Percentiles rank a stretch among this genome's conserved stretches.
phyloP scores from a whole-genome alignment of 176 grass and related monocot genomes.

The Eleusine indica region DNA sequence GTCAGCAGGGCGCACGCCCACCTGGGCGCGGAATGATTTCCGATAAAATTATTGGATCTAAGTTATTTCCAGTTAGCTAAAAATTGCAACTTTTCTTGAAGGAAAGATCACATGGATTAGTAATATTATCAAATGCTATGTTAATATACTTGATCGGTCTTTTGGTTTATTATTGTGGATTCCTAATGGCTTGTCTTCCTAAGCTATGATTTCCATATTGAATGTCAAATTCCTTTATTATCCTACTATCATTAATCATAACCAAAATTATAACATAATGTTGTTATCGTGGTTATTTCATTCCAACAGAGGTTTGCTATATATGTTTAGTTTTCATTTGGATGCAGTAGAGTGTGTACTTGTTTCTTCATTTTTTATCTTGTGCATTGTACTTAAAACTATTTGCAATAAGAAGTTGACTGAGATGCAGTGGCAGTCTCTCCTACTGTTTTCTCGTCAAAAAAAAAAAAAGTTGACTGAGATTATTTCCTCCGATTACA shows the following conservation, averaged over 20 bases:
- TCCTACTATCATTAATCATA: background rate
- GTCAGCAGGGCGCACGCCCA: too few species aligned
- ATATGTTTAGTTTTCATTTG: conserved; percentile 5
- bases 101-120: too few species aligned
- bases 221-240: background rate
- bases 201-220: background rate
- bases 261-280: background rate
- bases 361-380: conserved; percentile 20
- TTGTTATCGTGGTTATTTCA: background rate
- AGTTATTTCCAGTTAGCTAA: too few species aligned
- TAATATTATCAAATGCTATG: too few species aligned
- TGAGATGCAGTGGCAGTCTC: too few species aligned
- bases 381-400: conserved; percentile 14
- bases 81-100: too few species aligned
- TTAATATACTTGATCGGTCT: background rate
- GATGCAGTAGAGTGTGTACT: conserved; percentile 14
- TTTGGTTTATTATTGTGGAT: background rate
- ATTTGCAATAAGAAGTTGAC: background rate
- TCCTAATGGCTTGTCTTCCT: background rate
- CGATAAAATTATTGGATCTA: too few species aligned
- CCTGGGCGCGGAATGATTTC: too few species aligned
- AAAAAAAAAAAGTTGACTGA: conserved; percentile 21
- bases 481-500: conserved; percentile 8
- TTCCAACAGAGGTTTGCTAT: conserved; percentile 18
- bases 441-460: too few species aligned